Conservation (phyloP, 192 early-diverging fungal species). For the Backusella luteola region DNA sequence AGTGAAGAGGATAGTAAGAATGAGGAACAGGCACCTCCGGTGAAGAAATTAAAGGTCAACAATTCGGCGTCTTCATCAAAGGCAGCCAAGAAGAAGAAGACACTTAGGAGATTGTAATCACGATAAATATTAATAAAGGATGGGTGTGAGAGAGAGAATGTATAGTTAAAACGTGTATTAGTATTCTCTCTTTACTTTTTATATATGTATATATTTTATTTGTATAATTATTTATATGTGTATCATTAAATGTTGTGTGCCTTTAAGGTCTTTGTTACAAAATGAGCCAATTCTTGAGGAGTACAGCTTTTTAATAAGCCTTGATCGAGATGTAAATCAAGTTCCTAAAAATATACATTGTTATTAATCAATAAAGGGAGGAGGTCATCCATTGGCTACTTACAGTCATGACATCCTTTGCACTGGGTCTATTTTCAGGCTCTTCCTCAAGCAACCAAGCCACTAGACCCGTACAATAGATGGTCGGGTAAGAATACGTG, state of each 20-base stretch:
- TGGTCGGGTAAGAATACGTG: conserved; percentile 30
- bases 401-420: conserved; percentile 30
- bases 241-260: background rate
- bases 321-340: conserved; percentile 30
- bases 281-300: conserved; percentile 22
- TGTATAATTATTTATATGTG: background rate
- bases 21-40: background rate
- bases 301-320: conserved; percentile 22
- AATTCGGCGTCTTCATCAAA: background rate
- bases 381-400: background rate
- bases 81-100: background rate
- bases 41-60: background rate
- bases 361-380: background rate
- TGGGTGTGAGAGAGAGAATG: background rate
- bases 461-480: conserved; percentile 29
- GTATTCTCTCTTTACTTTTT: background rate
- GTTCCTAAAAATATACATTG: conserved; percentile 17
- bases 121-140: background rate
- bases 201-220: background rate
- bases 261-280: conserved; percentile 20
- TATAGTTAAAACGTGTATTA: background rate
- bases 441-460: conserved; percentile 35
- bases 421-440: conserved; percentile 27
- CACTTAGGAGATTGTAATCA: background rate
- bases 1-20: background rate